A percentile compares a stretch with the other conserved stretches of the same genome.
Conservation (phyloP, 2,329 filamentous ascomycete genomes). For the Cytospora chrysosperma region DNA sequence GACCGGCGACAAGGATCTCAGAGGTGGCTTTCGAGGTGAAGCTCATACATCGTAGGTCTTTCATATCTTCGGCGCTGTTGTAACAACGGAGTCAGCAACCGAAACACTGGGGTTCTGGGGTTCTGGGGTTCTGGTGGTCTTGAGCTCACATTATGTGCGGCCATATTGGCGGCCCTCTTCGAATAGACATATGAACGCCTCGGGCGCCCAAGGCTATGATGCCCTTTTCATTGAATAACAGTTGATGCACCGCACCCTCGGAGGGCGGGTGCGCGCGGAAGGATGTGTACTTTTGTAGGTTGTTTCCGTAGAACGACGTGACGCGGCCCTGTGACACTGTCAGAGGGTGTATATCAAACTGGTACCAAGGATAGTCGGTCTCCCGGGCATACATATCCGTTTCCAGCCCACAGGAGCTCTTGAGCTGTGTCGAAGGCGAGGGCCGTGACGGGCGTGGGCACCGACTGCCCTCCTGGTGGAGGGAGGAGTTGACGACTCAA, state of each 20-base stretch:
- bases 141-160: slow-evolving; percentile 65
- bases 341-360: background rate
- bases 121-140: background rate
- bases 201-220: slow-evolving; percentile 80
- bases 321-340: slow-evolving; percentile 67
- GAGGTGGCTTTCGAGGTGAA: slow-evolving; percentile 83
- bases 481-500: slow-evolving; percentile 80
- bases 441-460: slow-evolving; percentile 66
- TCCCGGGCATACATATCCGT: slow-evolving; percentile 69
- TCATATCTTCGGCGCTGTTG: slow-evolving; percentile 69
- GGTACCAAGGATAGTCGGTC: background rate
- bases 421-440: slow-evolving; percentile 87
- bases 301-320: slow-evolving; percentile 81
- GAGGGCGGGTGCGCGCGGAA: slow-evolving; percentile 73
- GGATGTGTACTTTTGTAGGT: slow-evolving; percentile 86
- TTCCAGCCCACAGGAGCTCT: slow-evolving; percentile 91
- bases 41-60: slow-evolving; percentile 88
- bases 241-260: slow-evolving; percentile 80
- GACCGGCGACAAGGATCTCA: slow-evolving; percentile 83
- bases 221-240: slow-evolving; percentile 88
- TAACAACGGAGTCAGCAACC: slow-evolving; percentile 1
- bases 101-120: slow-evolving; percentile 2
- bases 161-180: slow-evolving; percentile 83
- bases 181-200: slow-evolving; percentile 84
- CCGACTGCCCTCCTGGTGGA: slow-evolving; percentile 62